Conservation (phyloP, 2,329 filamentous ascomycete genomes). For the Arachnopeziza araneosa region DNA sequence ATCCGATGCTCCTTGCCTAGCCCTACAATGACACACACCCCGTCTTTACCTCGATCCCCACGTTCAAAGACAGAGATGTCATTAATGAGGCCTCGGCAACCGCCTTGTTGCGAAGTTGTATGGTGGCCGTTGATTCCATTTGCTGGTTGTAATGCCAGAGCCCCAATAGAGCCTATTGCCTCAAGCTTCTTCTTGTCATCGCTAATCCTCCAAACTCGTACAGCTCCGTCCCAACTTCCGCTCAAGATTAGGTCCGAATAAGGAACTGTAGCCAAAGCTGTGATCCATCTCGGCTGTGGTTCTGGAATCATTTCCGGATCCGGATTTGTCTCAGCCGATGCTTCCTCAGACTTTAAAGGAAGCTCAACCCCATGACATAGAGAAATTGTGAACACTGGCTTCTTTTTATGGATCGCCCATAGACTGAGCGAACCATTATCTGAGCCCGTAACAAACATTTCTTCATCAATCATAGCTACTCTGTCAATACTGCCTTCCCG, state of each 20-base stretch:
- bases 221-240: constrained; percentile 88
- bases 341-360: constrained; percentile 58
- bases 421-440: constrained; percentile 84
- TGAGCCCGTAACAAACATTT: constrained; percentile 85
- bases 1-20: constrained; percentile 82
- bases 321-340: constrained; percentile 66
- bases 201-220: constrained; percentile 79
- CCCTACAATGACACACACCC: constrained; percentile 78
- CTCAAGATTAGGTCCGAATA: constrained; percentile 87
- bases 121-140: constrained; percentile 9
- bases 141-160: background rate
- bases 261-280: constrained; percentile 77
- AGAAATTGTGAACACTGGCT: constrained; percentile 74
- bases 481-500: constrained; percentile 85
- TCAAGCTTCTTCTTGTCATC: constrained; percentile 79
- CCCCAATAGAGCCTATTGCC: constrained; percentile 58
- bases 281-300: constrained; percentile 80
- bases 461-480: constrained; percentile 82
- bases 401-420: constrained; percentile 92
- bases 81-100: constrained; percentile 70
- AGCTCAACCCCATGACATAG: constrained; percentile 83
- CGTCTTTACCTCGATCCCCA: constrained; percentile 68
- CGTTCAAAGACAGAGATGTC: constrained; percentile 83
- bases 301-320: constrained; percentile 53
- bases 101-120: background rate